A percentile compares a stretch with the other conserved stretches of the same genome.
Evolutionary conservation across 148 eudicot genomes (phyloP).

Genomic region (Arbutus unedo): DNA sequence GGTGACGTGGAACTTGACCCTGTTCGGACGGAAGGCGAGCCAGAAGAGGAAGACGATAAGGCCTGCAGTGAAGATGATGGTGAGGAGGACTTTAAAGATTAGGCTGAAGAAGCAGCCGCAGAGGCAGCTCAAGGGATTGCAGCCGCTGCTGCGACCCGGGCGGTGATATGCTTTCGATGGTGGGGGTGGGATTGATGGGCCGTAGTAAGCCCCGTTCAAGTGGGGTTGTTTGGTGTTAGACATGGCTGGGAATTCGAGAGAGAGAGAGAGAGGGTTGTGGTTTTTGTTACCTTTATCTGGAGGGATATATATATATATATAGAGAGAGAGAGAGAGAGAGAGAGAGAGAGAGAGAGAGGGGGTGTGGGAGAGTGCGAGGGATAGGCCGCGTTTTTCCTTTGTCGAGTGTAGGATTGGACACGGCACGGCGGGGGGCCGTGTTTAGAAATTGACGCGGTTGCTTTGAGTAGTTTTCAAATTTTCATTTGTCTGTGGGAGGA

Average conservation of each 20-base stretch:
- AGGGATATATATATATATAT: too few species aligned
- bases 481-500: too few species aligned
- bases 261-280: neutral
- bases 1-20: conserved; percentile 51
- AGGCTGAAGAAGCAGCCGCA: conserved; percentile 49
- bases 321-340: too few species aligned
- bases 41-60: conserved; percentile 37
- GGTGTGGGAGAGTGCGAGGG: too few species aligned
- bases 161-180: conserved; percentile 45
- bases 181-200: conserved; percentile 69
- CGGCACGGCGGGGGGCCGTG: too few species aligned
- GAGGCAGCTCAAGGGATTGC: conserved; percentile 49
- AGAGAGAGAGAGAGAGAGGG: too few species aligned
- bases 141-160: conserved; percentile 40
- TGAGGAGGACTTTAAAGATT: conserved; percentile 19
- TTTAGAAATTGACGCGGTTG: too few species aligned
- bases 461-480: too few species aligned
- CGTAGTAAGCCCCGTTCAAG: conserved; percentile 79
- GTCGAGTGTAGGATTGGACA: too few species aligned
- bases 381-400: too few species aligned
- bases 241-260: conserved; percentile 13
- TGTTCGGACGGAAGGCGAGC: conserved; percentile 71
- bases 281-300: too few species aligned
- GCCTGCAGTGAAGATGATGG: conserved; percentile 38
- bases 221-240: conserved; percentile 49